Evolutionary conservation across 73 alveolate genomes (phyloP).

Genomic region (Stentor roeselii): DNA sequence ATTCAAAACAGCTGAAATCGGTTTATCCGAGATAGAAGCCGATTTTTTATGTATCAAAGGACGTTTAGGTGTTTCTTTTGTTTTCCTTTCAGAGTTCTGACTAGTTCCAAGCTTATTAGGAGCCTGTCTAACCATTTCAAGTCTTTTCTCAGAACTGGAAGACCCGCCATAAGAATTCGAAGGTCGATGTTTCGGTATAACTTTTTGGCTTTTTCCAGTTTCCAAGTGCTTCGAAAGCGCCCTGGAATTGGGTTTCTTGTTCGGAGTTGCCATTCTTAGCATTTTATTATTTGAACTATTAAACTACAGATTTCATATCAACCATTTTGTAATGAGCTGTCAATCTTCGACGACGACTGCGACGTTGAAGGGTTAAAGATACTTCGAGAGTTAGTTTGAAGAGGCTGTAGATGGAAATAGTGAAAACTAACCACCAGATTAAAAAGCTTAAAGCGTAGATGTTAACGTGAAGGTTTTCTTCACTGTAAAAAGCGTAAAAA

Average conservation of each 20-base stretch:
- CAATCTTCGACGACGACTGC: no score
- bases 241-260: neutral
- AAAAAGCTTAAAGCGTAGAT: neutral
- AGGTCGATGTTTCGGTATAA: slow-evolving; percentile 13
- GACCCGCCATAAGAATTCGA: slow-evolving; percentile 9
- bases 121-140: neutral
- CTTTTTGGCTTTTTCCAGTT: neutral
- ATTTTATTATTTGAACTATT: no score
- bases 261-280: neutral
- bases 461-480: neutral
- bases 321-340: no score
- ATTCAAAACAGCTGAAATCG: neutral
- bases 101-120: neutral
- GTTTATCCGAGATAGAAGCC: neutral
- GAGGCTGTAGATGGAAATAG: neutral
- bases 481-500: neutral
- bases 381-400: neutral
- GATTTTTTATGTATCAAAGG: neutral
- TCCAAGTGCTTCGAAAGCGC: neutral
- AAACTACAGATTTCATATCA: no score
- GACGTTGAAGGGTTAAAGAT: no score
- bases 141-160: neutral
- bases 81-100: neutral
- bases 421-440: neutral
- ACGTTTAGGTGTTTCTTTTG: neutral